phyloP scores from a whole-genome alignment of 2,329 filamentous ascomycete species.

The Trichoderma sp. region DNA sequence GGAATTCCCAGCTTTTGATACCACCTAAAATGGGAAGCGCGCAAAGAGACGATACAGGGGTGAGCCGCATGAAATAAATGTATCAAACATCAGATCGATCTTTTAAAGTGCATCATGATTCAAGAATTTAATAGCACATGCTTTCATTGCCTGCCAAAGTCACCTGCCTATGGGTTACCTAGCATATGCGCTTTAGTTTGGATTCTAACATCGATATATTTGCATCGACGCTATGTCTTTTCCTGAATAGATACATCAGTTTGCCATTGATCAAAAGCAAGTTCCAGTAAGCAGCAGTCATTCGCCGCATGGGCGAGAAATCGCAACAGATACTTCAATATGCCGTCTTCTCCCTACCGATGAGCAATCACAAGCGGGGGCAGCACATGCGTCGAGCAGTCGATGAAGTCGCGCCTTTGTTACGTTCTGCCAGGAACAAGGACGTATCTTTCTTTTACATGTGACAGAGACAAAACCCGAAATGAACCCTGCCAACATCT shows the following conservation, averaged over 20 bases:
- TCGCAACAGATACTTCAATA: background rate
- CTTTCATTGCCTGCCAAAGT: background rate
- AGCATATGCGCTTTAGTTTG: background rate
- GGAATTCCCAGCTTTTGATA: constrained; percentile 18
- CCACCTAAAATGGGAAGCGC: background rate
- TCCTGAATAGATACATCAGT: background rate
- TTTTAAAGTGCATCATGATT: background rate
- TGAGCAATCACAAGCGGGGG: background rate
- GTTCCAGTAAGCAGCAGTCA: too few species aligned
- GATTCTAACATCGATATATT: background rate
- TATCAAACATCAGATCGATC: background rate
- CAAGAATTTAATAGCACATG: background rate
- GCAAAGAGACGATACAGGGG: background rate
- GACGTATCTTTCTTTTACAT: background rate
- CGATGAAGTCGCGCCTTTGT: background rate
- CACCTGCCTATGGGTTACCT: background rate
- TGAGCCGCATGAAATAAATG: background rate
- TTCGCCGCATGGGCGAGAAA: background rate
- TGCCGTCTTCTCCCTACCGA: background rate
- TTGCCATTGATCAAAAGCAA: background rate
- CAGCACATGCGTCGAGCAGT: background rate
- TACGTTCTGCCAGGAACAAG: background rate
- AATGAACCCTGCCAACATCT: background rate
- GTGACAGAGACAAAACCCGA: background rate
- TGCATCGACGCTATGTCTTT: background rate